Percentiles rank a stretch among this genome's conserved stretches.
These are phyloP conservation scores for Irpex sp. DNA, from an alignment of 1,284 basidiomycete genomes.

Conservation along the genomic window DNA sequence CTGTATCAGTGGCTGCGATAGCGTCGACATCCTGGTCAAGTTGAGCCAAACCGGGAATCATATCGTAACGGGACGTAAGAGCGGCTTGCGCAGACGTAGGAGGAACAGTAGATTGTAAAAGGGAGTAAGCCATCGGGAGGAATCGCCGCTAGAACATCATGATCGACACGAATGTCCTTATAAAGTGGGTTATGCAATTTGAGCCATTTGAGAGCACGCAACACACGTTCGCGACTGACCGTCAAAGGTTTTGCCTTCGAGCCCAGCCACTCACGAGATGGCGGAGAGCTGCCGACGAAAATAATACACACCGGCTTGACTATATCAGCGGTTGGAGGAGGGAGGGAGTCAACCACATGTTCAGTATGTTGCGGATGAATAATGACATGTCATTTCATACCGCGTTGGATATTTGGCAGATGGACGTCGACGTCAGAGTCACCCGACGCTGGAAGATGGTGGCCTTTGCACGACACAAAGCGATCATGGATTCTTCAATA, in stretches of 20 bases:
- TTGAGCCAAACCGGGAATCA: not conserved
- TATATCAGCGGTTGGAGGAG: not conserved
- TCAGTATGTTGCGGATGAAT: slow-evolving; percentile 32
- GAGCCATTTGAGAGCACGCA: not conserved
- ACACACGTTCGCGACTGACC: not conserved
- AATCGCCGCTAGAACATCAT: not conserved
- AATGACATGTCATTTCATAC: slow-evolving; percentile 32
- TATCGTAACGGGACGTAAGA: slow-evolving; percentile 28
- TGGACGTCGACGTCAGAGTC: not conserved
- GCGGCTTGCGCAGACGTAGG: slow-evolving; percentile 25
- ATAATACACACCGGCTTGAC: slow-evolving; percentile 26
- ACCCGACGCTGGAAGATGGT: slow-evolving; percentile 17
- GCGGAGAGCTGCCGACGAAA: slow-evolving; percentile 29
- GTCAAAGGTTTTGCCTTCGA: slow-evolving; percentile 5
- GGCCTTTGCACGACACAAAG: slow-evolving; percentile 22
- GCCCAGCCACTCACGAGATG: slow-evolving; percentile 30
- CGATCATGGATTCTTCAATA: slow-evolving; percentile 31
- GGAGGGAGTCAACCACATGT: slow-evolving; percentile 20
- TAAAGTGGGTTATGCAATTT: not conserved
- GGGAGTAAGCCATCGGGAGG: not conserved
- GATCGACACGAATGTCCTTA: not conserved
- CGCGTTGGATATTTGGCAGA: slow-evolving; percentile 21
- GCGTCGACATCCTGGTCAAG: not conserved
- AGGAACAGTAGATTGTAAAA: slow-evolving; percentile 25
- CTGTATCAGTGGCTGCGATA: too few relatives aligned